Conservation (phyloP, 2,329 filamentous ascomycete genomes). For the Beauveria scarabaeidicola region DNA sequence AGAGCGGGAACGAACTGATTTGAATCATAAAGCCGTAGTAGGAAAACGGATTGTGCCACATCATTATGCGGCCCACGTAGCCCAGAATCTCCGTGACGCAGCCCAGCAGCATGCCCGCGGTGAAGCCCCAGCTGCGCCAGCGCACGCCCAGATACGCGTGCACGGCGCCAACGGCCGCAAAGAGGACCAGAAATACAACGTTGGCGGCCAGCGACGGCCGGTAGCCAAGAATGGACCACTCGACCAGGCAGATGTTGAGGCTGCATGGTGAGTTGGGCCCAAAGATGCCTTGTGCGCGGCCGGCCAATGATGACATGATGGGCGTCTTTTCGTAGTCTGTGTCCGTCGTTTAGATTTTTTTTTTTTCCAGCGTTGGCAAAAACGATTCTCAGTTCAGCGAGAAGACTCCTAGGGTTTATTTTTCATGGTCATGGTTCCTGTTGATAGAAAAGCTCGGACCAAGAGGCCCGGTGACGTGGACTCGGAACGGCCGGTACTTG, state of each 20-base stretch:
- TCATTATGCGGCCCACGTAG: slow-evolving; percentile 51
- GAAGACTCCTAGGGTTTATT: background rate
- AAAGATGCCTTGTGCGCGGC: slow-evolving; percentile 20
- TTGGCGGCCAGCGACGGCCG: slow-evolving; percentile 46
- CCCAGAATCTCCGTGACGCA: slow-evolving; percentile 51
- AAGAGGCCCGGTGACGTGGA: background rate
- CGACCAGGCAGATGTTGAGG: slow-evolving; percentile 37
- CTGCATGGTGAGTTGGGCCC: slow-evolving; percentile 39
- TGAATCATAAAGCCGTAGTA: slow-evolving; percentile 57
- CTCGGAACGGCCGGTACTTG: background rate
- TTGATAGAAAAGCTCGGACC: background rate
- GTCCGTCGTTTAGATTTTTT: background rate
- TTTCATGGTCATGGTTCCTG: background rate
- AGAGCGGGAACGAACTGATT: slow-evolving; percentile 37
- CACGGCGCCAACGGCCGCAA: slow-evolving; percentile 30
- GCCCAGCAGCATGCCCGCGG: slow-evolving; percentile 45
- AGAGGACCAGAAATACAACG: slow-evolving; percentile 41
- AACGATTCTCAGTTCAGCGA: too few species aligned
- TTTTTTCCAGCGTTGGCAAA: background rate
- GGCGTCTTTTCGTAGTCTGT: too few species aligned
- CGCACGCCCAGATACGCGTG: slow-evolving; percentile 37
- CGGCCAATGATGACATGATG: background rate
- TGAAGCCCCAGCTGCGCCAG: slow-evolving; percentile 41
- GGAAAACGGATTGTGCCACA: slow-evolving; percentile 49
- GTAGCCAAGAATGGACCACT: slow-evolving; percentile 45